A percentile compares a stretch with the other conserved stretches of the same genome.
Evolutionary conservation across 1,284 basidiomycete genomes (phyloP).

Genomic region (Tylopilus sp.): DNA sequence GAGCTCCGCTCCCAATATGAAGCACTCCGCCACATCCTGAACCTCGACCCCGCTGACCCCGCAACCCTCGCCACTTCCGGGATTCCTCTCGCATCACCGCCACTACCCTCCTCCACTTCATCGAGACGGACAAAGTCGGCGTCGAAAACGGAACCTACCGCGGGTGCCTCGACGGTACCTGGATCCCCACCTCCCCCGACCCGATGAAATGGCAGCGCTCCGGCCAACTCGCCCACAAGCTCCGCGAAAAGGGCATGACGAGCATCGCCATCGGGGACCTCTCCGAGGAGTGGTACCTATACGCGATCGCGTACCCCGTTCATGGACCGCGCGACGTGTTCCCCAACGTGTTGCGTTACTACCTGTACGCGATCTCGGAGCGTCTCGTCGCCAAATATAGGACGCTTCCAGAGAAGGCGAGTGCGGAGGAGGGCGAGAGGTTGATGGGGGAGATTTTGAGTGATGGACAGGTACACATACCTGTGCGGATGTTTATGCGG

Average conservation of each 20-base stretch:
- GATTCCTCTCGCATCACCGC: constrained; percentile 62
- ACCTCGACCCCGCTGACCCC: constrained; percentile 62
- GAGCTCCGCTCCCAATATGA: constrained; percentile 72
- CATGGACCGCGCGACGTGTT: constrained; percentile 58
- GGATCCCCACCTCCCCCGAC: constrained; percentile 63
- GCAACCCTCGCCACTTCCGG: constrained; percentile 64
- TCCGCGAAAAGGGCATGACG: constrained; percentile 68
- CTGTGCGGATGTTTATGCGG: constrained; percentile 69
- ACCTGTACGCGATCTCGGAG: constrained; percentile 58
- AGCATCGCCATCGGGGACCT: constrained; percentile 76
- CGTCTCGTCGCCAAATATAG: constrained; percentile 60
- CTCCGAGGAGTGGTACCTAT: constrained; percentile 82
- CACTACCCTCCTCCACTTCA: constrained; percentile 61
- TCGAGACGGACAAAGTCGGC: constrained; percentile 66
- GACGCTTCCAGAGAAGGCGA: constrained; percentile 49
- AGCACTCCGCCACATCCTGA: constrained; percentile 66
- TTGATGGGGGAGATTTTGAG: constrained; percentile 67
- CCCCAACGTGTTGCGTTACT: constrained; percentile 72
- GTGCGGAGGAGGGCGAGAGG: constrained; percentile 54
- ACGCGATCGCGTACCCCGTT: constrained; percentile 75
- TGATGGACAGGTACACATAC: constrained; percentile 77
- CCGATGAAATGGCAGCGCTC: constrained; percentile 78
- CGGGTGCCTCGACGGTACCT: constrained; percentile 67
- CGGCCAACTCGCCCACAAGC: constrained; percentile 64
- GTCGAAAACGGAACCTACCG: constrained; percentile 72